Evolutionary conservation across 225 moss, liverwort and hornwort genomes (phyloP), one percentile per base, ranked within the genome.

Genomic region (Polytrichum formosum): DNA sequence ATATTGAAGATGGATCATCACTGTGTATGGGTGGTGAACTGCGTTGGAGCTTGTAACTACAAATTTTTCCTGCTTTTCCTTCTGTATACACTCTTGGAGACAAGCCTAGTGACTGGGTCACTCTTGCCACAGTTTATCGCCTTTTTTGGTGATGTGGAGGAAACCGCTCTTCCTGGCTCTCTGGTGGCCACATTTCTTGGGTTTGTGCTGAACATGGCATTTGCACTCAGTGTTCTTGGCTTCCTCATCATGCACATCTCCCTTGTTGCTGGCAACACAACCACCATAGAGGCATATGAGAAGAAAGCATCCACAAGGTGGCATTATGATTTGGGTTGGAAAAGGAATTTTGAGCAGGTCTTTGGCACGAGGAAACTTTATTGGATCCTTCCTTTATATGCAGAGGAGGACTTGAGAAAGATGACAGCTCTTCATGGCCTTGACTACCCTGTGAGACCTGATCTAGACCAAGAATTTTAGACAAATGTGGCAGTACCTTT

Each of bases 1-100:
- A 92, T 96, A 29, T 68, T 96, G 84, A 96, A 96, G 87, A 96
- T 96, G 96, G 96, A 96, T 75, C 96, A 96, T 73, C 96, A 96
- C 78, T 96, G 93, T 68, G 93, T 93, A 18, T 96, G 96, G 96
- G 96, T 96, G 72, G 96, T 96, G 21, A 96, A 96, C 67, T 96
- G 96, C 69, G 93, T 96, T 20, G 96, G 96, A 54, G 96, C 96
- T 67, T 83, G 92, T 55, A 97, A 97, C 63, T 97, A 97, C 55
- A 97, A 97, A 72, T 92, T 69, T 76, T 97, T 97, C 55, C 88
- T 97, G 35, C 90, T 97, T 20, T 97, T 97, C 73, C 91, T 97
- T 56, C 68, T 97, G 18, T 97, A 97, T 68, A 97, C 96, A 19
- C 85, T 97, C 46, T 76, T 92, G 81, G 96, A 97, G 84, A 97